phyloP scores from a whole-genome alignment of 108 stramenopile genomes.

The Cyclotella distinguenda region DNA sequence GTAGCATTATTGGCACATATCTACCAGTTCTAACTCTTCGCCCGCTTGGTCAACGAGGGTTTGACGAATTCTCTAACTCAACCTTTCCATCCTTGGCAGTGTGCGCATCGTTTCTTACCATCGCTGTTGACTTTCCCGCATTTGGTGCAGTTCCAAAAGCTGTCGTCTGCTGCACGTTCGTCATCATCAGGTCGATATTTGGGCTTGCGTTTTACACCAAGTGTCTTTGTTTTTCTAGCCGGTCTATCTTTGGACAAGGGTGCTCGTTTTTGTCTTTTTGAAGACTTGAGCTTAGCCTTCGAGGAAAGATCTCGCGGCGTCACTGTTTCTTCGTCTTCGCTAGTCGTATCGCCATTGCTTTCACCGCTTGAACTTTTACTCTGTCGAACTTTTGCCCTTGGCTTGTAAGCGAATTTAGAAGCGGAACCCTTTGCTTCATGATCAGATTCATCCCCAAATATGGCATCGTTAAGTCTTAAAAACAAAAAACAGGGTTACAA shows the following conservation, averaged over 20 bases:
- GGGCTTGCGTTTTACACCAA: neutral
- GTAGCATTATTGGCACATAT: too few species aligned
- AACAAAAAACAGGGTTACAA: neutral
- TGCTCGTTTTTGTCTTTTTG: neutral
- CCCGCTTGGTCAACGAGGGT: neutral
- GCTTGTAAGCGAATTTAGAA: conserved; percentile 8
- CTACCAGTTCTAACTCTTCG: too few species aligned
- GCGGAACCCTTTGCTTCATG: conserved; percentile 42
- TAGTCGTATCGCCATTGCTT: neutral
- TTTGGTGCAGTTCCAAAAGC: neutral
- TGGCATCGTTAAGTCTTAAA: conserved; percentile 61
- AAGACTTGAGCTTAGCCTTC: neutral
- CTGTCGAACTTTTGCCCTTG: neutral
- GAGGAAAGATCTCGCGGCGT: neutral
- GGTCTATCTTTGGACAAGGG: neutral
- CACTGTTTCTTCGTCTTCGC: neutral
- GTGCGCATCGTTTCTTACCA: neutral
- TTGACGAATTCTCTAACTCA: neutral
- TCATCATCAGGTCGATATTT: neutral
- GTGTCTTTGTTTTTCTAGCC: neutral
- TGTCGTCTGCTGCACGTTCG: neutral
- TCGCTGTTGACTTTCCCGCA: neutral
- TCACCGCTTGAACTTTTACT: conserved; percentile 2
- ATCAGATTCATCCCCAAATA: conserved; percentile 75
- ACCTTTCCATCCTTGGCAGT: conserved; percentile 6